Evolutionary conservation across 768 basidiomycete species (phyloP).

Genomic region (Gloeostereum incarnatum): DNA sequence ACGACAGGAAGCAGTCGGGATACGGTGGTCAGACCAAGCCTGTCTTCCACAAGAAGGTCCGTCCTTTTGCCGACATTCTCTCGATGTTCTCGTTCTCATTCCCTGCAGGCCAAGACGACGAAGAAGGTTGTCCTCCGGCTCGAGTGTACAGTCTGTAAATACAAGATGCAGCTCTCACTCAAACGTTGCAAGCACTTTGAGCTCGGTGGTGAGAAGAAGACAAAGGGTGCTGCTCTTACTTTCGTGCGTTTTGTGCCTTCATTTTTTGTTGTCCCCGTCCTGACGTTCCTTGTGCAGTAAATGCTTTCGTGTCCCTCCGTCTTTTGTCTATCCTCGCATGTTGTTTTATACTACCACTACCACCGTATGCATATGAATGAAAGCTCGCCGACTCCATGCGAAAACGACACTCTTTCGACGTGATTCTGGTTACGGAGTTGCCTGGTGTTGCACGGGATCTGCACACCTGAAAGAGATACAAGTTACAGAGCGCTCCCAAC

Average conservation of each 20-base stretch:
- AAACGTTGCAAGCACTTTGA: conserved; percentile 99
- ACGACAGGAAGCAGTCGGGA: conserved; percentile 97
- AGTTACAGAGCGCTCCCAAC: too few species aligned
- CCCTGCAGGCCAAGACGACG: conserved; percentile 83
- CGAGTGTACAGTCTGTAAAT: conserved; percentile 98
- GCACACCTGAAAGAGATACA: too few species aligned
- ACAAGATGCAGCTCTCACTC: conserved; percentile 92
- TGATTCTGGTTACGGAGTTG: too few species aligned
- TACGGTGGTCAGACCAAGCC: conserved; percentile 99
- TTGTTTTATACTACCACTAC: too few species aligned
- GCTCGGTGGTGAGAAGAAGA: conserved; percentile 99
- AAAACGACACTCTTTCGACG: too few species aligned
- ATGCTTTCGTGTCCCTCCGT: too few species aligned
- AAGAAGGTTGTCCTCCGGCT: conserved; percentile 99
- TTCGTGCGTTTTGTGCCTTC: conserved; percentile 55
- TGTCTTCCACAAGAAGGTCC: conserved; percentile 99
- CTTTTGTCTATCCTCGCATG: too few species aligned
- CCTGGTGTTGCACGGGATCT: too few species aligned
- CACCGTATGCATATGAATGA: too few species aligned
- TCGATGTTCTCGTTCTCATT: neutral
- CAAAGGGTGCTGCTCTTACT: conserved; percentile 90
- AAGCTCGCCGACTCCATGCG: too few species aligned
- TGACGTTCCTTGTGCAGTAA: too few species aligned
- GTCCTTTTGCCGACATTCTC: conserved; percentile 11
- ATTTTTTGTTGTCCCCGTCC: too few species aligned